Conservation (phyloP, 805 yeast species). For the Candida patagonica region DNA sequence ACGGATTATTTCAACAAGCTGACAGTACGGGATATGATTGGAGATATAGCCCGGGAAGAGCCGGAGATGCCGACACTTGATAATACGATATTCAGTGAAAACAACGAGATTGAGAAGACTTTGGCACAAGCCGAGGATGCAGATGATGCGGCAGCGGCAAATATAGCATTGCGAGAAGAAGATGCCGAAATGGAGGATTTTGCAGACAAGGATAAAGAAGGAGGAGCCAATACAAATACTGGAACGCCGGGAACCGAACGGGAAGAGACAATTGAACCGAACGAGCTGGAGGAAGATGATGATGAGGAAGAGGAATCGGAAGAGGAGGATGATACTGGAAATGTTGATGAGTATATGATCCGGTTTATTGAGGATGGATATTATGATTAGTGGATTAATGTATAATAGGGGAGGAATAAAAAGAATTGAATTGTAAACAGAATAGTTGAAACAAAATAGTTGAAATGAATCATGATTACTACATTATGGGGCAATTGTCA, state of each 20-base stretch:
- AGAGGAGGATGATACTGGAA: conserved; percentile 53
- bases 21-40: conserved; percentile 77
- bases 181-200: conserved; percentile 83
- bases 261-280: conserved; percentile 7
- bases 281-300: conserved; percentile 10
- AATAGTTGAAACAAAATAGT: too few species aligned
- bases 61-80: conserved; percentile 15
- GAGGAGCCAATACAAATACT: neutral
- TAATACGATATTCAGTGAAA: conserved; percentile 24
- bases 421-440: neutral
- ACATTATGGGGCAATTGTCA: too few species aligned
- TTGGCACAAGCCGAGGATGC: conserved; percentile 94
- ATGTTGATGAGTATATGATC: conserved; percentile 95
- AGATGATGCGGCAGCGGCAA: conserved; percentile 68
- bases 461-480: too few species aligned
- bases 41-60: conserved; percentile 40
- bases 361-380: conserved; percentile 78
- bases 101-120: conserved; percentile 43
- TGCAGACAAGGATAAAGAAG: conserved; percentile 35
- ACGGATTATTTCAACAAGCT: conserved; percentile 89
- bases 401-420: neutral
- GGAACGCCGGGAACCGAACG: neutral
- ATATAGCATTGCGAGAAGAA: conserved; percentile 76
- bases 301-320: conserved; percentile 29
- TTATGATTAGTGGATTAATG: conserved; percentile 33